Conservation (phyloP, 2,329 filamentous ascomycete species). For the Cytospora mali region DNA sequence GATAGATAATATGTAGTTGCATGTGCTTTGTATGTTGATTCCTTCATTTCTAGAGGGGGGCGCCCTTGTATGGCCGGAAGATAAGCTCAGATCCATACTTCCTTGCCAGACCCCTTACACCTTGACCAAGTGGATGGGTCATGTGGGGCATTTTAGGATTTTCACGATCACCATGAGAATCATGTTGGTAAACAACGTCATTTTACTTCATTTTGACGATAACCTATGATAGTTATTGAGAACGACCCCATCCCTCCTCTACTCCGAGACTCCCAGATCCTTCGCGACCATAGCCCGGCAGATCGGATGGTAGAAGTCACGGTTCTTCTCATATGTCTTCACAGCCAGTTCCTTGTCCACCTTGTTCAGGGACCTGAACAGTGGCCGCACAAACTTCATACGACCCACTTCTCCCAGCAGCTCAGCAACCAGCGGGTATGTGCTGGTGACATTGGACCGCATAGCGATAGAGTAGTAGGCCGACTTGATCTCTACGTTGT, state of each 20-base stretch:
- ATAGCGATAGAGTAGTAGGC: conserved; percentile 82
- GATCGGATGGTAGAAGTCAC: conserved; percentile 94
- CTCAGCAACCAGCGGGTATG: conserved; percentile 71
- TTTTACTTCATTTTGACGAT: background rate
- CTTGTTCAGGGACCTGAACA: conserved; percentile 76
- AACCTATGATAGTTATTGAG: background rate
- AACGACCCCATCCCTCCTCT: background rate
- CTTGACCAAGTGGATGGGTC: too few species aligned
- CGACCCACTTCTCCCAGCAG: conserved; percentile 81
- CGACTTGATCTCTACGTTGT: conserved; percentile 84
- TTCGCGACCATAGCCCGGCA: conserved; percentile 86
- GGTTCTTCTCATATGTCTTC: conserved; percentile 82
- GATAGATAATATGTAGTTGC: too few species aligned
- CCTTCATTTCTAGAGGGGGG: too few species aligned
- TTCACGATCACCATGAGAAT: background rate
- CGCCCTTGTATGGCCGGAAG: background rate
- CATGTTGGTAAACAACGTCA: background rate
- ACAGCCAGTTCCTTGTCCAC: conserved; percentile 75
- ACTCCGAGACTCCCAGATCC: conserved; percentile 59
- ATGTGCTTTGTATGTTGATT: background rate
- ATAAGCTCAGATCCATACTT: background rate
- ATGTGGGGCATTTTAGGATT: too few species aligned
- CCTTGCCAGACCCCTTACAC: too few species aligned
- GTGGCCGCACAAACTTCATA: conserved; percentile 95
- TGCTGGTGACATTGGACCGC: conserved; percentile 67